Evolutionary conservation across 2,329 filamentous ascomycete species (phyloP), one percentile per base, ranked within the genome.

Genomic region (Cercospora sojina): DNA sequence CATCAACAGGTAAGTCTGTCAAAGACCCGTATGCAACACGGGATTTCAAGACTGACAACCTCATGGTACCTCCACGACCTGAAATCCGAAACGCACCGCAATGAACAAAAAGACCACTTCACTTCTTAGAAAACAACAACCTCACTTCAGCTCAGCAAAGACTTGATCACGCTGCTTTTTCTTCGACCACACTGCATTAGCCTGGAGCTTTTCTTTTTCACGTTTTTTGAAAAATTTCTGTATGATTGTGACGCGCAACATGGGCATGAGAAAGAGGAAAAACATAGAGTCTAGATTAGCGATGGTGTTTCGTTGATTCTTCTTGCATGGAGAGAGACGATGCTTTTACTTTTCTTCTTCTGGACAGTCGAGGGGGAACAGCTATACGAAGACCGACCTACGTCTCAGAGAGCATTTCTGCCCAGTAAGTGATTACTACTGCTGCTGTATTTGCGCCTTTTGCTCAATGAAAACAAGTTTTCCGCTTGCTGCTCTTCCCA

Each of bases 241-340:
- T 70, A 70, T 63, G 67, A 70, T 67, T 61, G 59, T 64, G 56
- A 70, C 62, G 69, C 62, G 62, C 55, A 64, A 62, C 57, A 70
- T 59, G 69, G 62, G 64, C 51, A 64, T 62, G 65, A 63, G 64
- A 63, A 70, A 65, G 59, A 25, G 41, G 16, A 12, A 47, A 27
- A 51, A 51, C 23, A 70, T 67, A 70, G 59, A 69, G 56, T 69
- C 68, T 66, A 65, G 63, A 67, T 67, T 70, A 69, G 69, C 65
- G 67, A 68, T 49, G 67, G 67, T 68, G 64, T 38, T 38, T 68
- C n/a, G n/a, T n/a, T n/a, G n/a, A n/a, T n/a, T 64, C 47, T 56
- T 60, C 27, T 62, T 32, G 57, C 56, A 61, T 51, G 58, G 20
- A 31, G 20, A 31, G 20, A 60, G 25, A 29, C 31, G 41, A 47